Conservation (phyloP, 2,329 filamentous ascomycete species). For the Xylaria sp. region DNA sequence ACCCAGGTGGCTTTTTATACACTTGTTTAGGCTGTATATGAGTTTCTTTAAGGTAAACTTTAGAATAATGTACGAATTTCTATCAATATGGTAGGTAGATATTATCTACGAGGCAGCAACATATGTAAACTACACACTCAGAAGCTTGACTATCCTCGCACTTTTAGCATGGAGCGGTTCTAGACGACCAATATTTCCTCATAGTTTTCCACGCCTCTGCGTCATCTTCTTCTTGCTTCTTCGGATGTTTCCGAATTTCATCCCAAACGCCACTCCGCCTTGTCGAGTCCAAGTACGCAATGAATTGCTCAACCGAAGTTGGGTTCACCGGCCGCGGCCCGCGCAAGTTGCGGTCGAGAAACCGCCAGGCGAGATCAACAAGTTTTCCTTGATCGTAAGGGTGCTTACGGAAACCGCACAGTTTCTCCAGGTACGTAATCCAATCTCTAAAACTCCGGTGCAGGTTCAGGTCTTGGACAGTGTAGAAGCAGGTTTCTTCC, state of each 20-base stretch:
- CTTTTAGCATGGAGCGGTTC: constrained; percentile 23
- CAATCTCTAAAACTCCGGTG: constrained; percentile 42
- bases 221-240: constrained; percentile 40
- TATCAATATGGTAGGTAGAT: neutral
- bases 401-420: constrained; percentile 36
- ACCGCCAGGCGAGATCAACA: constrained; percentile 45
- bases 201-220: constrained; percentile 40
- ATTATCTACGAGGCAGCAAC: neutral
- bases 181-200: constrained; percentile 40
- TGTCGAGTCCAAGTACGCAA: constrained; percentile 38
- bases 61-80: neutral
- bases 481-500: constrained; percentile 45
- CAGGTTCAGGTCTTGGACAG: constrained; percentile 35
- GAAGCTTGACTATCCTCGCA: neutral
- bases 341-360: constrained; percentile 45
- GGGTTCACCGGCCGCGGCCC: constrained; percentile 34
- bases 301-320: constrained; percentile 39
- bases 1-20: neutral
- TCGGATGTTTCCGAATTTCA: constrained; percentile 32
- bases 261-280: constrained; percentile 36
- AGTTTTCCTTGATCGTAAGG: constrained; percentile 42
- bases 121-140: neutral
- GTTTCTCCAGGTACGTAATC: constrained; percentile 37
- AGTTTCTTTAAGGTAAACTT: neutral
- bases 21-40: neutral